Conservation (phyloP, 139 green algal genomes). For the Limnomonas spitsbergensis region DNA sequence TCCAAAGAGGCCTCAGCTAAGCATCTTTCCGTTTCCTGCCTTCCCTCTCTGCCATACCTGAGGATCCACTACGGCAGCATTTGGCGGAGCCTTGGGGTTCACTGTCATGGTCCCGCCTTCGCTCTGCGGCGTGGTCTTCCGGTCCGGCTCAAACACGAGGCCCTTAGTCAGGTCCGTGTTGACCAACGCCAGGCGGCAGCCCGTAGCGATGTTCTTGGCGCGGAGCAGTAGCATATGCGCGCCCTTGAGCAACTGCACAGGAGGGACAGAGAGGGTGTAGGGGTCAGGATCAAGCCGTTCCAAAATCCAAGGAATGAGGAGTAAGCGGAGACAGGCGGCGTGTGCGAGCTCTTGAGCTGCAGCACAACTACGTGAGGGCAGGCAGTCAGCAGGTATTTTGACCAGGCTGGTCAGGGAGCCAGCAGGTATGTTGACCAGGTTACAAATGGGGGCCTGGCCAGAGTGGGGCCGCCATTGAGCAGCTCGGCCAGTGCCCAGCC, state of each 20-base stretch:
- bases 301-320: too few species aligned
- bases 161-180: slow-evolving; percentile 43
- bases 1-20: too few species aligned
- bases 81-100: background rate
- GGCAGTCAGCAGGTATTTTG: too few species aligned
- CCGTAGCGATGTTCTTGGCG: slow-evolving; percentile 60
- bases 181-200: slow-evolving; percentile 52
- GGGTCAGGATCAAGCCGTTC: too few species aligned
- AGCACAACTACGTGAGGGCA: too few species aligned
- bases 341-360: too few species aligned
- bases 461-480: too few species aligned
- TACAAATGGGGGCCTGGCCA: too few species aligned
- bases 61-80: background rate
- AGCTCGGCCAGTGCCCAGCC: too few species aligned
- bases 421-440: too few species aligned
- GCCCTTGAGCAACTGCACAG: slow-evolving; percentile 44
- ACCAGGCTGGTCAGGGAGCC: too few species aligned
- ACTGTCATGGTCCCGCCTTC: background rate
- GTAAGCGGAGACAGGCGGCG: too few species aligned
- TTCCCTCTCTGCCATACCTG: background rate
- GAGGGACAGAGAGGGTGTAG: background rate
- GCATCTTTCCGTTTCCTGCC: background rate
- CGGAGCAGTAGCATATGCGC: slow-evolving; percentile 54
- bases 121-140: slow-evolving; percentile 4
- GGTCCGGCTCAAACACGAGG: slow-evolving; percentile 56